Conservation (phyloP, 371 early-diverging fungal species). For the Mortierella sp. region DNA sequence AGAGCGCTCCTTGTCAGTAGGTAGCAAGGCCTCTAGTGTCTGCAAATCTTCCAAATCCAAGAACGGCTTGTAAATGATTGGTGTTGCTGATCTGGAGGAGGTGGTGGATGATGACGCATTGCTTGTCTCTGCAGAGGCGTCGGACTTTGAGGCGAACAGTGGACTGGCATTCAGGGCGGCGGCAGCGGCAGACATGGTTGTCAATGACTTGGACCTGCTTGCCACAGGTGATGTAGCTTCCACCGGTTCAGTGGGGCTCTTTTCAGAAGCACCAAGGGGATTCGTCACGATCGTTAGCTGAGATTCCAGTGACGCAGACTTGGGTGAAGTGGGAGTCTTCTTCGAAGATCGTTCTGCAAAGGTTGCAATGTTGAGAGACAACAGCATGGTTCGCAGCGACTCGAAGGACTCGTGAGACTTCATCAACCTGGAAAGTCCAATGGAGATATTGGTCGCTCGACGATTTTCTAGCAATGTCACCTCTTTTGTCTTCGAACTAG, state of each 20-base stretch:
- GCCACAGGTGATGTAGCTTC: no score
- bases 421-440: constrained; percentile 42
- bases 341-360: neutral
- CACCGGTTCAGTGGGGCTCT: no score
- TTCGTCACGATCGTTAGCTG: no score
- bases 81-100: constrained; percentile 35
- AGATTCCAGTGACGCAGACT: neutral
- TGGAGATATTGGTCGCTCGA: constrained; percentile 44
- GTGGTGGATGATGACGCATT: constrained; percentile 6
- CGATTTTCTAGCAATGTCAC: constrained; percentile 33
- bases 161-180: no score
- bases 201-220: constrained; percentile 1
- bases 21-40: constrained; percentile 42
- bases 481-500: constrained; percentile 36
- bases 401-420: constrained; percentile 45
- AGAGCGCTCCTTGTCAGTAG: constrained; percentile 35
- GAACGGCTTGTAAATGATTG: constrained; percentile 24
- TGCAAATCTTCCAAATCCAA: constrained; percentile 35
- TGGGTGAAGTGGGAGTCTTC: neutral
- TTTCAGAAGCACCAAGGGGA: no score
- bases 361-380: constrained; percentile 22
- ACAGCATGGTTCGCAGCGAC: constrained; percentile 27
- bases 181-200: neutral
- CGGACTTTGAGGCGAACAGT: constrained; percentile 19
- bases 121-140: neutral